phyloP scores from a whole-genome alignment of 2,329 filamentous ascomycete genomes.

The Neoscytalidium dimidiatum region DNA sequence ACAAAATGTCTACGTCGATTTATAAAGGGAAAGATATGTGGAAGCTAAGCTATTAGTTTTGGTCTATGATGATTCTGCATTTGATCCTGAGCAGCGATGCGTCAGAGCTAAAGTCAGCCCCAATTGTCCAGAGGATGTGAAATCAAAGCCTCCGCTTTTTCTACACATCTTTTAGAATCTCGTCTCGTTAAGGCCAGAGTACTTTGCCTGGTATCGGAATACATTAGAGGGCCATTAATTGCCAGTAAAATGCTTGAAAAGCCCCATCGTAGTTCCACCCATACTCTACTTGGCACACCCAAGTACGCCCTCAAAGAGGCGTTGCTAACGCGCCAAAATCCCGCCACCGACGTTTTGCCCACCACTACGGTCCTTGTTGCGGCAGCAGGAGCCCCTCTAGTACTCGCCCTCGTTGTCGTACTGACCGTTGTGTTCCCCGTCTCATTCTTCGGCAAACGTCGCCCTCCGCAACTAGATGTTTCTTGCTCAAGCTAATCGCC shows the following conservation, averaged over 20 bases:
- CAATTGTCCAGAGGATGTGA: too few species aligned
- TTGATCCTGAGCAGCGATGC: too few species aligned
- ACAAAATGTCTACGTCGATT: too few species aligned
- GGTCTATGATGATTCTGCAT: too few species aligned
- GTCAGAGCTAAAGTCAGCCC: too few species aligned
- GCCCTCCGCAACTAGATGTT: constrained; percentile 42
- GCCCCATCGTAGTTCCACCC: background rate
- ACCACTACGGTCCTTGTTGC: background rate
- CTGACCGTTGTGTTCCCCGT: background rate
- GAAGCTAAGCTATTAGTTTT: too few species aligned
- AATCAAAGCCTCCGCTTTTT: too few species aligned
- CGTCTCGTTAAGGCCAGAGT: too few species aligned
- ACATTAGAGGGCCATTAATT: too few species aligned
- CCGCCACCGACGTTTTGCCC: background rate
- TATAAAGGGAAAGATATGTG: too few species aligned
- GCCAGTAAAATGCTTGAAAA: background rate
- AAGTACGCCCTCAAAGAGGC: background rate
- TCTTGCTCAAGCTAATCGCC: constrained; percentile 57
- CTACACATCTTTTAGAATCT: too few species aligned
- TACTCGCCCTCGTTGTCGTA: background rate
- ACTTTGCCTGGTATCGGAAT: too few species aligned
- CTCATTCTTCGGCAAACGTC: background rate
- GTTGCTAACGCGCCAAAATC: background rate
- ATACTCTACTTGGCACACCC: background rate
- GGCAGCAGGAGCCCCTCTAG: background rate